Evolutionary conservation across 2,329 filamentous ascomycete species (phyloP).

Genomic region (Malbranchea zuffiana): DNA sequence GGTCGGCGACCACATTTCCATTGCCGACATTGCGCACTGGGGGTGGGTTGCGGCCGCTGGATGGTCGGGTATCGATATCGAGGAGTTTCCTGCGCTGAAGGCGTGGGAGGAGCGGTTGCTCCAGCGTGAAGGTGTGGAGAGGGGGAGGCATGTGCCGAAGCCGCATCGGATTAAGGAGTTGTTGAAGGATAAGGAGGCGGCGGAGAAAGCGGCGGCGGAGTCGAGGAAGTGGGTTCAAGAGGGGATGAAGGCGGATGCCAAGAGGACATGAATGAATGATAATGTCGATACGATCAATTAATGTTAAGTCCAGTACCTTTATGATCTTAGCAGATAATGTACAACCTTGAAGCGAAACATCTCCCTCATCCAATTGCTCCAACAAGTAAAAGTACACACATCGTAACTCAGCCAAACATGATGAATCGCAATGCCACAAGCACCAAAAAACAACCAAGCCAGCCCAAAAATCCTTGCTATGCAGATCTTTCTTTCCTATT

Average conservation of each 20-base stretch:
- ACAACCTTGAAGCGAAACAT: too few relatives aligned
- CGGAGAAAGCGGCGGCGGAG: conserved; percentile 45
- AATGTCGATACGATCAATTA: background rate
- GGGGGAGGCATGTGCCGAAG: conserved; percentile 61
- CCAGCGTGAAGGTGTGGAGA: conserved; percentile 59
- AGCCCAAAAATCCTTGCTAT: conserved; percentile 8
- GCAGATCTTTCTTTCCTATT: conserved; percentile 9
- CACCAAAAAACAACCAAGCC: background rate
- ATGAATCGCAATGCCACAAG: too few relatives aligned
- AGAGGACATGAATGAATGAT: conserved; percentile 23
- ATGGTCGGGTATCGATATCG: conserved; percentile 56
- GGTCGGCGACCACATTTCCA: conserved; percentile 37
- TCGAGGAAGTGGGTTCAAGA: conserved; percentile 55
- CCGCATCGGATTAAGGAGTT: conserved; percentile 52
- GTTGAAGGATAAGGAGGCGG: conserved; percentile 44
- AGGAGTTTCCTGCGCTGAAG: conserved; percentile 64
- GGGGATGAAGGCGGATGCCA: conserved; percentile 57
- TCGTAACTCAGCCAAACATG: too few relatives aligned
- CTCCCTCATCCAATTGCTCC: too few relatives aligned
- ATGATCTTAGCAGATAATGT: too few relatives aligned
- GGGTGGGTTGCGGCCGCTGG: conserved; percentile 58
- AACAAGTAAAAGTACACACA: too few relatives aligned
- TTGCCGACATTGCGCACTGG: conserved; percentile 68
- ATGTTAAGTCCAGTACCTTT: too few relatives aligned
- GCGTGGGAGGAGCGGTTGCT: conserved; percentile 66